These are phyloP conservation scores for Xylariomycetidae sp. DNA, from an alignment of 2,329 filamentous ascomycete species.

Conservation along the genomic window DNA sequence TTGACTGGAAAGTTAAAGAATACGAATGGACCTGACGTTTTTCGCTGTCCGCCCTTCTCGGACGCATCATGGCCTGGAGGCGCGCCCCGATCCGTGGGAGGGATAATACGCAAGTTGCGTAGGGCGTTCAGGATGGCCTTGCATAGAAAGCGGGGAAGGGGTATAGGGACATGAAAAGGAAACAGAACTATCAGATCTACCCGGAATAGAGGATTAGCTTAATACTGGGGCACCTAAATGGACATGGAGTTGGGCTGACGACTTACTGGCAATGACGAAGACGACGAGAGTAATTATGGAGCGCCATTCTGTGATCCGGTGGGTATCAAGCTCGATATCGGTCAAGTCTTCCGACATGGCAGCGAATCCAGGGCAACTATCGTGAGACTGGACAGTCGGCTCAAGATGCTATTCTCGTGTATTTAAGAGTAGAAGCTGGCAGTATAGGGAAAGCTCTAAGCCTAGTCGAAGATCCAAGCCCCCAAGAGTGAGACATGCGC, in stretches of 20 bases:
- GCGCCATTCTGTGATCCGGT: conserved; percentile 56
- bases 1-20: conserved; percentile 58
- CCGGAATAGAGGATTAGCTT: conserved; percentile 6
- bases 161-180: conserved; percentile 60
- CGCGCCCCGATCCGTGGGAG: conserved; percentile 29
- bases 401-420: too few relatives aligned
- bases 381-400: too few relatives aligned
- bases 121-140: conserved; percentile 39
- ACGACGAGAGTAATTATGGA: conserved; percentile 65
- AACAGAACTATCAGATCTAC: conserved; percentile 64
- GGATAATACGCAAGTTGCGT: conserved; percentile 44
- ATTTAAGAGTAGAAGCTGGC: too few relatives aligned
- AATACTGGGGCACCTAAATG: not conserved
- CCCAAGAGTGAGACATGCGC: too few relatives aligned
- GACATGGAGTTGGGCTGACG: not conserved
- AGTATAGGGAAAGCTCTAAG: too few relatives aligned
- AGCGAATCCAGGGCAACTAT: not conserved
- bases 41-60: too few relatives aligned
- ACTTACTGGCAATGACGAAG: conserved; percentile 65
- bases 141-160: conserved; percentile 45
- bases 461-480: too few relatives aligned
- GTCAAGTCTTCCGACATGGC: conserved; percentile 14
- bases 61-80: too few relatives aligned
- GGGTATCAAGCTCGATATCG: conserved; percentile 36
- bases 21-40: conserved; percentile 31